These are phyloP conservation scores for Jatropha multifida DNA, from an alignment of 441 rosid genomes.

Conservation along the genomic window DNA sequence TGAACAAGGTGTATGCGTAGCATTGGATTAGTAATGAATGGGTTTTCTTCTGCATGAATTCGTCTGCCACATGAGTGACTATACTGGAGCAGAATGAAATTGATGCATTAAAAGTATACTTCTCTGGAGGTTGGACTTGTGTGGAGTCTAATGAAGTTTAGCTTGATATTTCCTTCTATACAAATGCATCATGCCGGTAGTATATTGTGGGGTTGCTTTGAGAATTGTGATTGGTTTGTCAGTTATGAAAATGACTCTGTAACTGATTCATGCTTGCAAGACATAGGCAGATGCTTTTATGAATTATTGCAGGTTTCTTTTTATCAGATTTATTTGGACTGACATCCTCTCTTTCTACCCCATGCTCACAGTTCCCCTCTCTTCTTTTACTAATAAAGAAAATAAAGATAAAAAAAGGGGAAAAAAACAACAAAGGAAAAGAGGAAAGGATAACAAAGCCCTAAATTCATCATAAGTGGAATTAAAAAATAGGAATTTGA, in stretches of 20 bases:
- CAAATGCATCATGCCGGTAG: not conserved
- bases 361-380: not conserved
- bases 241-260: not conserved
- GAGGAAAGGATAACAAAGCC: not conserved
- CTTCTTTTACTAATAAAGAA: not conserved
- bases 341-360: not conserved
- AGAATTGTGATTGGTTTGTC: not conserved
- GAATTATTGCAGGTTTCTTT: not conserved
- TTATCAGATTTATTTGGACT: slow-evolving; percentile 3
- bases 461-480: not conserved
- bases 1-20: slow-evolving; percentile 2
- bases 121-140: not conserved
- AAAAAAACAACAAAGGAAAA: not conserved
- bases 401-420: not conserved
- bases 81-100: not conserved
- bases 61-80: not conserved
- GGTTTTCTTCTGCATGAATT: not conserved
- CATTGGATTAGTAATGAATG: not conserved
- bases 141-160: not conserved
- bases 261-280: not conserved
- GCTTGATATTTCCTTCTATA: not conserved
- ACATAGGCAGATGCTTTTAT: slow-evolving; percentile 5
- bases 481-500: slow-evolving; percentile 24
- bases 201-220: not conserved
- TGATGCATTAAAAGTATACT: not conserved